Base-by-base conservation (phyloP, 1,139 yeast species). In the Pneumocystis oryctolagi region DNA sequence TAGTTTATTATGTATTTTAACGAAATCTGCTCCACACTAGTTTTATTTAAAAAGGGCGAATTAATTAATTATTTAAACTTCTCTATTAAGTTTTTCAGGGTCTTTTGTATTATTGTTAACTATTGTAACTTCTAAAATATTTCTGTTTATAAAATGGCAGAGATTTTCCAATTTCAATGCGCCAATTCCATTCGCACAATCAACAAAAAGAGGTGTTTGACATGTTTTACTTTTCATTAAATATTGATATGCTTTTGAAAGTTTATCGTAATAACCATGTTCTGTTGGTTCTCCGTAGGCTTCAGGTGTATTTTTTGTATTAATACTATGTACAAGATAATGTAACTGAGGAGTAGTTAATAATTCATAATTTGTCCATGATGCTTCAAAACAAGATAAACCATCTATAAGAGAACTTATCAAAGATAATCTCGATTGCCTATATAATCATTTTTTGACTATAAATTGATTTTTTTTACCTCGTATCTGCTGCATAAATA, bases 281-380 rank as follows among this genome's bases (percentile, higher is more conserved):
- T 85, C 90, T 14, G 82, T 75, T 6, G 87, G 79, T 34, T 73
- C 77, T 6, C 95, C 95, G 71, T 82, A 88, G 14, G 74, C 70
- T 20, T 71, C 71, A 14, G 75, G 72, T 6, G 75, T 64, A 37
- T 71, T 68, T 14, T 68, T 68, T 0, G 75, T 68, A 72, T 89
- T 89, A 69, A 79, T 77, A 56, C 85, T 78, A 68, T 90, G 81
- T 5, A 92, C 90, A 63, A 90, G 74, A 71, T 88, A 94, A 74
- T 92, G 99, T 69, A 94, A 80, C 75, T 92, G 95, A 3, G 99
- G 99, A 2, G 99, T 92, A 39, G 97, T 89, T 65, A 89, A 77
- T 65, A 85, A 75, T 2, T 90, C 90, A 69, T 79, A 83, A 74
- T 89, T 86, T 37, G 73, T 69, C 68, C 73, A 78, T 0, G 73